Conservation (phyloP, 2,329 filamentous ascomycete species). For the Fusarium longipes region DNA sequence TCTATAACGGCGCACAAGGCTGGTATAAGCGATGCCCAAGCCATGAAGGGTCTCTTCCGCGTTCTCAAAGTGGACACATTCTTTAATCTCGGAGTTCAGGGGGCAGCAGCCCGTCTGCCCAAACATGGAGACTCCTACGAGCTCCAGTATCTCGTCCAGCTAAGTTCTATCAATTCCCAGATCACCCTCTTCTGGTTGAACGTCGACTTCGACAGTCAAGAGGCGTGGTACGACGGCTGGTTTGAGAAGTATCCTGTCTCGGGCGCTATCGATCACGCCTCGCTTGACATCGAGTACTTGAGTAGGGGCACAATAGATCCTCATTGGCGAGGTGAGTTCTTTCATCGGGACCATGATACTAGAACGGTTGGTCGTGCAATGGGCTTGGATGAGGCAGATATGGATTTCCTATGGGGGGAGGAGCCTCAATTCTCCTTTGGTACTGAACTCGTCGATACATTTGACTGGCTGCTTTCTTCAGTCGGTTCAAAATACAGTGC, state of each 20-base stretch:
- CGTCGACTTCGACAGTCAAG: background rate
- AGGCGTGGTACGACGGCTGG: conserved; percentile 11
- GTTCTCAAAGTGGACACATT: background rate
- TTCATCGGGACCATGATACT: background rate
- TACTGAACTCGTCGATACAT: background rate
- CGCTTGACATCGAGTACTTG: background rate
- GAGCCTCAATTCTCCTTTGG: background rate
- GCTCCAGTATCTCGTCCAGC: background rate
- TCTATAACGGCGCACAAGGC: background rate
- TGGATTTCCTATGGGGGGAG: background rate
- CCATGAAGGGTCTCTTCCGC: background rate
- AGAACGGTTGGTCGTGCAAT: background rate
- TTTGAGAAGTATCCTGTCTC: background rate
- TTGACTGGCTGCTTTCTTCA: background rate
- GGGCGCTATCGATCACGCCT: background rate
- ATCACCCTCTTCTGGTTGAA: fast-evolving
- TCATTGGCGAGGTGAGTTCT: background rate
- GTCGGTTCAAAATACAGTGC: background rate
- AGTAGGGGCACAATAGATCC: background rate
- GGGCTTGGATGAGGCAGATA: background rate
- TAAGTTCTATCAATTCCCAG: background rate
- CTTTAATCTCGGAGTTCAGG: background rate
- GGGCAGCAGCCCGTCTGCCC: background rate
- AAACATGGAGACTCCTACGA: background rate
- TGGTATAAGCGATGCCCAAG: background rate